phyloP scores from a whole-genome alignment of 192 early-diverging fungal species.

The Coemansia sp. region DNA sequence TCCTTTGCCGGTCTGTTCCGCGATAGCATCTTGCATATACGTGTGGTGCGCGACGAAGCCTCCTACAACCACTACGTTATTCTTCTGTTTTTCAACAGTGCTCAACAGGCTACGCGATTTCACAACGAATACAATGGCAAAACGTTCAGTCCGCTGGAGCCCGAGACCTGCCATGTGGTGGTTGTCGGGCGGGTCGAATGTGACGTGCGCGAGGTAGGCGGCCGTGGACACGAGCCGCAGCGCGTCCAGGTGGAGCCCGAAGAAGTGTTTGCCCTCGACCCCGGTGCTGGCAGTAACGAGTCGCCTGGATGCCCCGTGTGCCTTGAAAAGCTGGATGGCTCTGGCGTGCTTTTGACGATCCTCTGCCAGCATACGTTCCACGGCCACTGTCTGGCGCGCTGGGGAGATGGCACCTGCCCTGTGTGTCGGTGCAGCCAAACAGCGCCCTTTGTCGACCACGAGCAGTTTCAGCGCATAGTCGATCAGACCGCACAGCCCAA shows the following conservation, averaged over 20 bases:
- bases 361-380: slow-evolving; percentile 96
- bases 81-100: slow-evolving; percentile 71
- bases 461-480: slow-evolving; percentile 19
- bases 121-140: slow-evolving; percentile 77
- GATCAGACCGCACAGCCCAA: slow-evolving; percentile 11
- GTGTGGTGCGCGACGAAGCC: slow-evolving; percentile 68
- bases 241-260: not conserved
- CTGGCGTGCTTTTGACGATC: slow-evolving; percentile 87
- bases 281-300: slow-evolving; percentile 36
- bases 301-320: slow-evolving; percentile 96
- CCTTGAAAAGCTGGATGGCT: slow-evolving; percentile 90
- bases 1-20: slow-evolving; percentile 71
- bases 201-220: slow-evolving; percentile 52
- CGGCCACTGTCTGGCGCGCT: slow-evolving; percentile 84
- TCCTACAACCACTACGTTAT: slow-evolving; percentile 88
- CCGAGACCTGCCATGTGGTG: slow-evolving; percentile 79
- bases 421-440: slow-evolving; percentile 82
- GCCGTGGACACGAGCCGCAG: slow-evolving; percentile 3
- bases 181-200: slow-evolving; percentile 71
- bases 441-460: slow-evolving; percentile 37
- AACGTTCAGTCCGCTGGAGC: slow-evolving; percentile 83
- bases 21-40: slow-evolving; percentile 69
- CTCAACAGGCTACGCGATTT: slow-evolving; percentile 60
- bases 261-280: not conserved
- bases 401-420: slow-evolving; percentile 89